phyloP scores from a whole-genome alignment of 345 rosid genomes.

The Boechera divaricarpa region DNA sequence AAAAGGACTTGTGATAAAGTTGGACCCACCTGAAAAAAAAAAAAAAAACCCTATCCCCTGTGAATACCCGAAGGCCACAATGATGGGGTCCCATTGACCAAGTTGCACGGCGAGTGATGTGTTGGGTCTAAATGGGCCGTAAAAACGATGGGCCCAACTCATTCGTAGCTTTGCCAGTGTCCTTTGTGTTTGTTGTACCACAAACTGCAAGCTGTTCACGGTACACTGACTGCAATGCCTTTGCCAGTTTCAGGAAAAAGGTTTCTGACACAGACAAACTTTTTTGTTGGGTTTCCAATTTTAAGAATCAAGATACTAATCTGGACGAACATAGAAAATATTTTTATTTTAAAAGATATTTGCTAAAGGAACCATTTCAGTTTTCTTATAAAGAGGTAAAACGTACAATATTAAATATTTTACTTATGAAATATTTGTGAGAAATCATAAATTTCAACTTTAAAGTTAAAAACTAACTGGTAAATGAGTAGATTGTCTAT shows the following conservation, averaged over 20 bases:
- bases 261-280: slow-evolving; percentile 31
- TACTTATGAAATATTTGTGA: too few relatives aligned
- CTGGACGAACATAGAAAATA: background rate
- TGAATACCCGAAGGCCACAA: slow-evolving; percentile 30
- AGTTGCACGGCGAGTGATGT: slow-evolving; percentile 40
- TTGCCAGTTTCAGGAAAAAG: slow-evolving; percentile 26
- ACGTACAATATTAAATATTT: too few relatives aligned
- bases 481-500: too few relatives aligned
- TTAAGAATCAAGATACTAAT: background rate
- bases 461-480: too few relatives aligned
- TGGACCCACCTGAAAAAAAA: slow-evolving; percentile 7
- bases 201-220: slow-evolving; percentile 40
- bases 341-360: background rate
- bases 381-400: background rate
- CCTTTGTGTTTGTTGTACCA: slow-evolving; percentile 38
- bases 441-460: too few relatives aligned
- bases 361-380: background rate
- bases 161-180: slow-evolving; percentile 31
- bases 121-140: slow-evolving; percentile 44
- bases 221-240: slow-evolving; percentile 40
- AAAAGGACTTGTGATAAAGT: slow-evolving; percentile 28
- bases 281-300: slow-evolving; percentile 28
- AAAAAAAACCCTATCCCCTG: slow-evolving; percentile 5
- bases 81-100: slow-evolving; percentile 29
- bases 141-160: slow-evolving; percentile 39